Evolutionary conservation across 2,329 filamentous ascomycete genomes (phyloP).

Genomic region (Plenodomus tracheiphilus): DNA sequence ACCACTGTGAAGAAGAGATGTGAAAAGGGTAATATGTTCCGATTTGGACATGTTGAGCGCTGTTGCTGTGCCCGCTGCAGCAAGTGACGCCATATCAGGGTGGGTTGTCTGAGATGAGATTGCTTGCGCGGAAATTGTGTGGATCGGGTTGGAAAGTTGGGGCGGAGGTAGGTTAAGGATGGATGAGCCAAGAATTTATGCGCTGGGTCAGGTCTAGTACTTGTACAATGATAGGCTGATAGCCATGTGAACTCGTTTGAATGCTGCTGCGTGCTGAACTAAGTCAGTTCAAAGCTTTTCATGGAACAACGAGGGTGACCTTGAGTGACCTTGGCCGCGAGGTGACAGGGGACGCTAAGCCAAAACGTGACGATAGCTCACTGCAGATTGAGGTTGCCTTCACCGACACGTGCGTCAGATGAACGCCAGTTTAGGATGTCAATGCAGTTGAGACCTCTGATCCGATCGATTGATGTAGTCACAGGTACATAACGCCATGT

Average conservation of each 20-base stretch:
- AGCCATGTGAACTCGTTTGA: neutral
- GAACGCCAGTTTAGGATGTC: too few relatives aligned
- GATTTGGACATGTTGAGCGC: constrained; percentile 5
- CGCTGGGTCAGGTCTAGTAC: neutral
- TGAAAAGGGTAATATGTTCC: constrained; percentile 7
- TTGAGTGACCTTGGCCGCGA: too few relatives aligned
- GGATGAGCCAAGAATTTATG: neutral
- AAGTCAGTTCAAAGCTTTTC: neutral
- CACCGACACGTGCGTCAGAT: neutral
- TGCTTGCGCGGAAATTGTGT: neutral
- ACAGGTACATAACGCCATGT: too few relatives aligned
- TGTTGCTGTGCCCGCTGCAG: constrained; percentile 4
- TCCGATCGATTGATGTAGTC: too few relatives aligned
- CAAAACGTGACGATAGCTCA: neutral
- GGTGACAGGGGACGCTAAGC: neutral
- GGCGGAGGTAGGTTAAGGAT: neutral
- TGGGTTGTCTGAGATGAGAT: neutral
- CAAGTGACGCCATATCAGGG: constrained; percentile 1
- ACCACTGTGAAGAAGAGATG: constrained; percentile 9
- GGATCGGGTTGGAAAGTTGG: neutral
- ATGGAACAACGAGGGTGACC: too few relatives aligned
- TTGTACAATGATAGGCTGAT: neutral
- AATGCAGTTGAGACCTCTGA: too few relatives aligned
- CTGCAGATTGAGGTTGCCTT: neutral
- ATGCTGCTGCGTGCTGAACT: neutral